These are phyloP conservation scores for Russula sp. DNA, from an alignment of 768 basidiomycete genomes.

Conservation along the genomic window DNA sequence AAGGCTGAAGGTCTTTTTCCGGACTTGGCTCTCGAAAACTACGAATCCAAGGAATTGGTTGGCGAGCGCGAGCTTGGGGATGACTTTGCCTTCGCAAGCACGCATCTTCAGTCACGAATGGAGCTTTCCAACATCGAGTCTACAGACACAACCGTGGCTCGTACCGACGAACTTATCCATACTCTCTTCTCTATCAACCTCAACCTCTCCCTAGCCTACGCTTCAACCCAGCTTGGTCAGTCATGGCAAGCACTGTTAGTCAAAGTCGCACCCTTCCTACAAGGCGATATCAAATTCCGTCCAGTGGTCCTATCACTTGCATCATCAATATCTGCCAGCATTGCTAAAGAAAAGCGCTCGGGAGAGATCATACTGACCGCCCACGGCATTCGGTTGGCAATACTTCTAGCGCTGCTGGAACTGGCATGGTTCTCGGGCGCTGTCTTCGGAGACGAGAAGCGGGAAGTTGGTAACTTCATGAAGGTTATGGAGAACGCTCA, in stretches of 20 bases:
- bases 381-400: slow-evolving; percentile 68
- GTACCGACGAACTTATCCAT: slow-evolving; percentile 51
- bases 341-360: slow-evolving; percentile 63
- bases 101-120: slow-evolving; percentile 58
- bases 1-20: slow-evolving; percentile 52
- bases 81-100: slow-evolving; percentile 67
- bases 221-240: slow-evolving; percentile 69
- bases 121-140: slow-evolving; percentile 44
- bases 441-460: slow-evolving; percentile 42
- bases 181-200: slow-evolving; percentile 74
- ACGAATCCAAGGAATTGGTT: slow-evolving; percentile 59
- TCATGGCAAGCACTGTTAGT: slow-evolving; percentile 76
- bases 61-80: slow-evolving; percentile 78
- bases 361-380: slow-evolving; percentile 86
- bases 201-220: slow-evolving; percentile 80
- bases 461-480: slow-evolving; percentile 58
- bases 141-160: slow-evolving; percentile 44
- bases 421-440: slow-evolving; percentile 68
- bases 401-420: slow-evolving; percentile 77
- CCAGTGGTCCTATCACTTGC: slow-evolving; percentile 56
- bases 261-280: slow-evolving; percentile 59
- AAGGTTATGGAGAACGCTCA: slow-evolving; percentile 59
- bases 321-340: slow-evolving; percentile 59
- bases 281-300: slow-evolving; percentile 56
- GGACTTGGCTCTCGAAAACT: slow-evolving; percentile 59